Evolutionary conservation across 2,329 filamentous ascomycete genomes (phyloP).

Genomic region (Exserohilum turcica): DNA sequence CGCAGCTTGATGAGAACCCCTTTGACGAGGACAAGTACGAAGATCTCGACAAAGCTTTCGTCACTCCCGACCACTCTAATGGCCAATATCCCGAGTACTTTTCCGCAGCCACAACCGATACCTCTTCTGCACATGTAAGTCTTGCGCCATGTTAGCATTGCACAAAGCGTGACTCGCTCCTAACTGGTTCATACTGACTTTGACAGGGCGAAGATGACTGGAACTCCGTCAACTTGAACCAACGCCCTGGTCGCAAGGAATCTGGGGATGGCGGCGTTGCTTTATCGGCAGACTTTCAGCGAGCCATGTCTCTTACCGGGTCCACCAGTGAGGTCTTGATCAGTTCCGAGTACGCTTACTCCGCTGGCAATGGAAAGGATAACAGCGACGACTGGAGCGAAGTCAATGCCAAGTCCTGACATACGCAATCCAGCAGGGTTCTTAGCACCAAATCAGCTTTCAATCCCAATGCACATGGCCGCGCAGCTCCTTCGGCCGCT

Average conservation of each 20-base stretch:
- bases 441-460: constrained; percentile 23
- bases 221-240: constrained; percentile 10
- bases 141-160: neutral
- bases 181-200: constrained; percentile 7
- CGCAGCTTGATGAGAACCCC: constrained; percentile 28
- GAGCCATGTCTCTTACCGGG: constrained; percentile 20
- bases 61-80: constrained; percentile 19
- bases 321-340: constrained; percentile 24
- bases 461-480: constrained; percentile 24
- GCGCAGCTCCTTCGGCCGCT: constrained; percentile 15
- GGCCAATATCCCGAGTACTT: constrained; percentile 32
- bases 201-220: constrained; percentile 19
- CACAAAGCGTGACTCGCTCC: neutral
- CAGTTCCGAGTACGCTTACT: constrained; percentile 23
- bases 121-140: constrained; percentile 30
- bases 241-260: constrained; percentile 2
- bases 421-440: constrained; percentile 20
- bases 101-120: constrained; percentile 10
- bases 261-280: constrained; percentile 20
- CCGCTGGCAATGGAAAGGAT: constrained; percentile 1
- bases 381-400: constrained; percentile 19
- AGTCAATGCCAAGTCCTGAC: constrained; percentile 31
- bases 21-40: constrained; percentile 43
- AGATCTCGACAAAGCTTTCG: constrained; percentile 25
- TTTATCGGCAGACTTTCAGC: constrained; percentile 22